Base-by-base conservation (phyloP, 192 early-diverging fungal species). In the Powellomyces hirtus region DNA sequence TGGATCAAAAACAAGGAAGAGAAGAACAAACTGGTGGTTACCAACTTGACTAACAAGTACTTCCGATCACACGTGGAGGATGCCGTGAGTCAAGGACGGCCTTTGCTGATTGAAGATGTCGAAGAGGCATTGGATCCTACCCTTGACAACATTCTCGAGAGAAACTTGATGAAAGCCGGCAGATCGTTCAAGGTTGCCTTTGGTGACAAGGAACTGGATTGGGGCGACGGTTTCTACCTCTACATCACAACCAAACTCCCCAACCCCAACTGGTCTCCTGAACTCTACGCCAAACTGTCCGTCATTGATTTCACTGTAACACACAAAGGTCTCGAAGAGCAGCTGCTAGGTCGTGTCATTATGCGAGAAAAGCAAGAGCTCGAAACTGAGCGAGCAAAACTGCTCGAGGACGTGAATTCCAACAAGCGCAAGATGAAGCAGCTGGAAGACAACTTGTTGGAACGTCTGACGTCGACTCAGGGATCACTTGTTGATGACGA, bases 381-480 rank as follows among this genome's bases (percentile, higher is more conserved):
- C 11, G 86, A 88, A 73, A 88, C 80, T 2, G 86, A 88, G 56
- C 61, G 86, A 49, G 76, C 86, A 2, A 88, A 88, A 49, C 78
- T 88, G 30, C 68, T 88, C 50, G 86, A 88, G 56, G 86, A 88
- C 42, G 85, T 88, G 18, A 88, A 87, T 68, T 66, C 75, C 38
- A 88, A 88, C 77, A 88, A 88, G 70, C 70, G 79, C 55, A 88
- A 85, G 62, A 87, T 88, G 86, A 88, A 88, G 70, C 81, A 88
- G 63, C 74, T 88, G 26, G 86, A 88, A 81, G 86, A 88, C 75
- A 87, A 88, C 59, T 72, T 88, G 57, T 71, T 88, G 8, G 77
- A 87, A 46, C 72, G 86, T 27, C 70, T 88, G 29, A 87, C 86
- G 6, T 87, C 85, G n/a, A 88, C 86, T 6, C 73, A 88, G 62